Percentiles rank a stretch among this genome's conserved stretches.
Conservation (phyloP, 2,329 filamentous ascomycete genomes). For the Furcasterigmium sp. region DNA sequence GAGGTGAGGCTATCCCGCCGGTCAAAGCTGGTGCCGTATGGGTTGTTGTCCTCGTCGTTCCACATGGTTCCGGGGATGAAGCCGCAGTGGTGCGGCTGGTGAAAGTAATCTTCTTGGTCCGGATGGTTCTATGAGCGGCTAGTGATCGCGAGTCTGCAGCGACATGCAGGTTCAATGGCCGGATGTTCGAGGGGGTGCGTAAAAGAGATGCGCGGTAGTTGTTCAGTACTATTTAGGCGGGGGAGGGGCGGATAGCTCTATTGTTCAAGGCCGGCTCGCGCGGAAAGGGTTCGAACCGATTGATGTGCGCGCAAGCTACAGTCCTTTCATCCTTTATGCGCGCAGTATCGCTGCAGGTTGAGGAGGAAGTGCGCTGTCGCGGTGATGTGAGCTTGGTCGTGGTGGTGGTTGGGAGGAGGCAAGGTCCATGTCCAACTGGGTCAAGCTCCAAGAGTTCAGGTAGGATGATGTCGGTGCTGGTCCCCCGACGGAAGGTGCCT, state of each 20-base stretch:
- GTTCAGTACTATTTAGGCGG: background rate
- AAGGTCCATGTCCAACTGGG: background rate
- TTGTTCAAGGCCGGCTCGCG: background rate
- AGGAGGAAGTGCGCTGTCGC: background rate
- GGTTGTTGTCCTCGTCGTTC: constrained; percentile 99
- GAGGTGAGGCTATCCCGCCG: constrained; percentile 75
- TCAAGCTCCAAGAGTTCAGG: constrained; percentile 4
- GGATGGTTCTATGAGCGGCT: background rate
- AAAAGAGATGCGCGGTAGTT: too few relatives aligned
- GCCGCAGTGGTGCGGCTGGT: background rate
- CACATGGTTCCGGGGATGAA: constrained; percentile 60
- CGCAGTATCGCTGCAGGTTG: background rate
- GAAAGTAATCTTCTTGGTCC: background rate
- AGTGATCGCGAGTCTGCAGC: background rate
- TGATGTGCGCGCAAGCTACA: background rate
- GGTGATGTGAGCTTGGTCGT: constrained; percentile 1
- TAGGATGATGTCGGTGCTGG: constrained; percentile 3
- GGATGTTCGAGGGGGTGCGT: too few relatives aligned
- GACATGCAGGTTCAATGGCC: background rate
- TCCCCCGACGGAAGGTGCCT: background rate
- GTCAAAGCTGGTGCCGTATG: constrained; percentile 87
- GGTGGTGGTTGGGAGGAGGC: background rate
- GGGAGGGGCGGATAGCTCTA: background rate
- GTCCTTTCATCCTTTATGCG: background rate
- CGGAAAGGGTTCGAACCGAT: background rate